A percentile compares a stretch with the other conserved stretches of the same genome.
These are phyloP conservation scores for Podosphaera xanthii DNA, from an alignment of 2,329 filamentous ascomycete species.

Conservation along the genomic window DNA sequence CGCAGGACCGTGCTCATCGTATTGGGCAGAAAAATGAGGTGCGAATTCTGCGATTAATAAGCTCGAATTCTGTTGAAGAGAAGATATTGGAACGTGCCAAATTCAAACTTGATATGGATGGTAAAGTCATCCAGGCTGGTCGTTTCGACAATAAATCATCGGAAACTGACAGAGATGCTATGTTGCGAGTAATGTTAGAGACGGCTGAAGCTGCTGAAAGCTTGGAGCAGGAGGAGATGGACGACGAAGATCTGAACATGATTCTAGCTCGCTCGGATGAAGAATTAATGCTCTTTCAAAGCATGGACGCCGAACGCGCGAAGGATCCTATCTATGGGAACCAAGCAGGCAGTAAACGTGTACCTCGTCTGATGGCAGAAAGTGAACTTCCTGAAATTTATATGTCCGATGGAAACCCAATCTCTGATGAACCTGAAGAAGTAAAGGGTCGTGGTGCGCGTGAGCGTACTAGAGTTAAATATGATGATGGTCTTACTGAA, in stretches of 20 bases:
- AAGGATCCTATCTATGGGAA: slow-evolving; percentile 50
- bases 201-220: slow-evolving; percentile 46
- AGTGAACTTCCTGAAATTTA: slow-evolving; percentile 87
- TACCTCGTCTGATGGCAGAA: slow-evolving; percentile 68
- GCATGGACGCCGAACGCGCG: slow-evolving; percentile 55
- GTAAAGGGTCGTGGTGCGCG: slow-evolving; percentile 70
- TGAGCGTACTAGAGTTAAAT: slow-evolving; percentile 82
- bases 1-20: slow-evolving; percentile 98
- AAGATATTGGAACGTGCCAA: slow-evolving; percentile 94
- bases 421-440: slow-evolving; percentile 58
- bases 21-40: slow-evolving; percentile 99
- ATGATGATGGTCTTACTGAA: slow-evolving; percentile 92
- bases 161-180: slow-evolving; percentile 90
- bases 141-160: slow-evolving; percentile 99
- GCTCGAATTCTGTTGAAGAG: slow-evolving; percentile 90
- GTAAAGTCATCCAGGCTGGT: slow-evolving; percentile 97
- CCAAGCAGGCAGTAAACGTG: slow-evolving; percentile 32
- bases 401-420: slow-evolving; percentile 61
- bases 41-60: slow-evolving; percentile 84
- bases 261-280: slow-evolving; percentile 75
- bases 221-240: slow-evolving; percentile 84
- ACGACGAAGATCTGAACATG: slow-evolving; percentile 90
- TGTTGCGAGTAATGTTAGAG: slow-evolving; percentile 82
- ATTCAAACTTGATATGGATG: slow-evolving; percentile 97
- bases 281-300: slow-evolving; percentile 57